Evolutionary conservation across 306 rosid species (phyloP), one percentile per base, ranked within the genome.

Genomic region (Sechiopsis laciniata): DNA sequence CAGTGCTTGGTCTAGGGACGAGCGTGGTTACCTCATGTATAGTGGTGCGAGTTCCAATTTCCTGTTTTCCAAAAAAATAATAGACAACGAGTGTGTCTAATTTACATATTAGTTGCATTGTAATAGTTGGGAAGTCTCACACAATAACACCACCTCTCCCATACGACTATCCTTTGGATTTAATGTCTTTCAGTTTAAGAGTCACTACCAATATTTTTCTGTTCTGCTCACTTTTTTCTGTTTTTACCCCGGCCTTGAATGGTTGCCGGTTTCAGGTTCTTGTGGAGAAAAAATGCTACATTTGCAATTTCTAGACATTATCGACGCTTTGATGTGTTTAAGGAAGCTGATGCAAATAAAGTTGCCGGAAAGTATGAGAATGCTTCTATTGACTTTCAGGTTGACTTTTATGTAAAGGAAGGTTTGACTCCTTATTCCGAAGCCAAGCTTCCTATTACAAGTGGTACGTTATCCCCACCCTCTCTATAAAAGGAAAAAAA

Each of bases 311-410:
- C 99, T 67, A 89, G 85, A 83, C 99, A 91, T 83, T 94, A 94
- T 78, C 87, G 76, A 85, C 96, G 97, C 74, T 94, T 94, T 73
- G 99, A 94, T 61, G 95, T 88, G 35, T 94, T 91, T 72, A 12
- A 76, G 12, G 99, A 94, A 92, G 99, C 99, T 2, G 99, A 94
- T 80, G 99, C 99, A 60, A 94, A 94, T 80, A 94, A 94, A 83
- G 96, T 83, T 81, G 99, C 97, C n/a, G 80, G 80, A 76, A 94
- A 94, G 84, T 94, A 94, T 50, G 83, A 85, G 35, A 94, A 87
- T 73, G 87, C 87, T 77, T 94, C 99, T 22, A 91, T 94, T 64
- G 97, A 94, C 85, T 94, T 78, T 75, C 99, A 94, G 84, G 65
- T 91, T 52, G 87, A 86, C 37, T 91, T 89, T 85, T 94, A 94